Evolutionary conservation across 2,329 filamentous ascomycete species (phyloP).

Genomic region (Penicillium concentricum): DNA sequence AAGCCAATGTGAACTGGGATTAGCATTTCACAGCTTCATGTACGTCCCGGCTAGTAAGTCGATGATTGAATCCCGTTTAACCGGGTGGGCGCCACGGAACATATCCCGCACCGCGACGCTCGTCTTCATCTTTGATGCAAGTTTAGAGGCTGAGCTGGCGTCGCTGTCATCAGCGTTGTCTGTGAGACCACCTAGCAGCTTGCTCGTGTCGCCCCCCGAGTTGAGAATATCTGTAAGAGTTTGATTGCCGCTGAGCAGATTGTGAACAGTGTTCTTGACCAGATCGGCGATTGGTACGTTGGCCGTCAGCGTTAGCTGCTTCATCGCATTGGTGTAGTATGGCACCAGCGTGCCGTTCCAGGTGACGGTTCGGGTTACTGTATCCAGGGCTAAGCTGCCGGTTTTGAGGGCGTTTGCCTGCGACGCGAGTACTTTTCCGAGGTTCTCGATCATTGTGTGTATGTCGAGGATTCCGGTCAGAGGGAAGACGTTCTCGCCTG

Average conservation of each 20-base stretch:
- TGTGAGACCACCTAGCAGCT: constrained; percentile 7
- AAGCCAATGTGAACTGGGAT: neutral
- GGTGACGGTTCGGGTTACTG: constrained; percentile 27
- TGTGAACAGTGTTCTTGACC: constrained; percentile 33
- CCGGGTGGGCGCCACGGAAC: neutral
- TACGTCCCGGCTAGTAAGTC: neutral
- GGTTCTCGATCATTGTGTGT: constrained; percentile 30
- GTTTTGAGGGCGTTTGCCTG: constrained; percentile 26
- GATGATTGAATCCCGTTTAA: constrained; percentile 3
- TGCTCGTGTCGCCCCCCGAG: constrained; percentile 3
- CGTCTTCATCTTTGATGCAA: constrained; percentile 14
- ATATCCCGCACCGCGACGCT: neutral
- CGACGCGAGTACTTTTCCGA: constrained; percentile 24
- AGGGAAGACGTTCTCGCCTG: constrained; percentile 53
- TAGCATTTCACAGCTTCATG: neutral
- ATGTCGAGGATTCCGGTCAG: constrained; percentile 53
- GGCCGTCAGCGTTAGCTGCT: constrained; percentile 30
- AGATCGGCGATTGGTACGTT: constrained; percentile 27
- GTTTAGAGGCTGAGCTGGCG: neutral
- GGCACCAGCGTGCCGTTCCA: constrained; percentile 33
- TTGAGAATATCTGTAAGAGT: constrained; percentile 12
- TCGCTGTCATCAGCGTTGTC: neutral
- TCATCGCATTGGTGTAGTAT: constrained; percentile 38
- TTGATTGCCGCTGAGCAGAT: constrained; percentile 15
- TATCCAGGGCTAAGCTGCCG: constrained; percentile 30